Percentiles rank a stretch among this genome's conserved stretches.
Evolutionary conservation across 495 filamentous ascomycete species (phyloP).

Genomic region (Astrothelium subdiscretum): DNA sequence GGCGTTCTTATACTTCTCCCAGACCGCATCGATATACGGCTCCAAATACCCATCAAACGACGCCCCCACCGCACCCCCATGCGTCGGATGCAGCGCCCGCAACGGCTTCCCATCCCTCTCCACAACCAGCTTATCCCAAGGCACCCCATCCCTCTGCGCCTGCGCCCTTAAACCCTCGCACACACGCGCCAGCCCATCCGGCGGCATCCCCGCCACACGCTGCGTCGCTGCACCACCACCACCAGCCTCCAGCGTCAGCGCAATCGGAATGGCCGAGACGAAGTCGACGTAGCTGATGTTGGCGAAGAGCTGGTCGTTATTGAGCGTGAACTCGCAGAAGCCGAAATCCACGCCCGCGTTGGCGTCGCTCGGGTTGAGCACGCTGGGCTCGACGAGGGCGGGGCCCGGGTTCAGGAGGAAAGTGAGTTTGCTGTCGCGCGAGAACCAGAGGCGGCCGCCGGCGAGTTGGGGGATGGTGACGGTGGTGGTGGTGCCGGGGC

Average conservation of each 20-base stretch:
- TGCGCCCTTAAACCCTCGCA: constrained; percentile 43
- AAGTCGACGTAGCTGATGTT: constrained; percentile 73
- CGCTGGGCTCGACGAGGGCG: constrained; percentile 58
- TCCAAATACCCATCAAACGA: constrained; percentile 52
- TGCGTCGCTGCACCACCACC: constrained; percentile 40
- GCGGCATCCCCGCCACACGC: constrained; percentile 46
- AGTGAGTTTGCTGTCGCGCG: constrained; percentile 44
- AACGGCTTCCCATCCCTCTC: constrained; percentile 39
- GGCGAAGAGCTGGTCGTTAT: constrained; percentile 52
- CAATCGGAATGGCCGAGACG: constrained; percentile 48
- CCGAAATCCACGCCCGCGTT: constrained; percentile 55
- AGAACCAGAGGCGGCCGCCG: constrained; percentile 45
- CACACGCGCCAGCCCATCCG: constrained; percentile 45
- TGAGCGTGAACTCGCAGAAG: constrained; percentile 68
- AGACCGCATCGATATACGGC: constrained; percentile 52
- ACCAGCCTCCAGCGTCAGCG: constrained; percentile 45
- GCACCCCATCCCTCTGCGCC: constrained; percentile 39
- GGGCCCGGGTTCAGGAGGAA: constrained; percentile 63
- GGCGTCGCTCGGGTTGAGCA: constrained; percentile 52
- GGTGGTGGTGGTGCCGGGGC: constrained; percentile 43
- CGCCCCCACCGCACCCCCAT: constrained; percentile 43
- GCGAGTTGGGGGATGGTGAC: constrained; percentile 45
- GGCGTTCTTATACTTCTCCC: constrained; percentile 42
- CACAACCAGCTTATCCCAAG: constrained; percentile 55
- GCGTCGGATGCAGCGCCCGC: constrained; percentile 56